Conservation (phyloP, 1,139 yeast species). For the Arxiozyma telluris region DNA sequence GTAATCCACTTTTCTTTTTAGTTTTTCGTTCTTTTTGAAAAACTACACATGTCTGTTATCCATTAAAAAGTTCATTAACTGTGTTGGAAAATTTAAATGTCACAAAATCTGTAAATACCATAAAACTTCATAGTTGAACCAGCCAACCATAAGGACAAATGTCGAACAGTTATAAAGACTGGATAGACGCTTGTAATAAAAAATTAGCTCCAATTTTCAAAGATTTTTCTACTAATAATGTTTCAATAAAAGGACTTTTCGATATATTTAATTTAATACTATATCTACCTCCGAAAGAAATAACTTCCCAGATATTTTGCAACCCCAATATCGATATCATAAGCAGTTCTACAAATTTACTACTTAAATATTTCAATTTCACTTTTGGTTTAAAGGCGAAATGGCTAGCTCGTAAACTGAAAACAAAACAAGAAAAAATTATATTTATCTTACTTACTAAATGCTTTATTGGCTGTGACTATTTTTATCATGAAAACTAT, state of each 20-base stretch:
- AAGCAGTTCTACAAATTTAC: neutral
- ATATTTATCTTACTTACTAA: slow-evolving; percentile 7
- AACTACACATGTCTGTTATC: neutral
- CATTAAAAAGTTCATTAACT: too few relatives aligned
- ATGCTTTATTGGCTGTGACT: slow-evolving; percentile 1
- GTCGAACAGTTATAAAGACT: neutral
- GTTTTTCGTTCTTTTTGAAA: too few relatives aligned
- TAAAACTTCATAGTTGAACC: neutral
- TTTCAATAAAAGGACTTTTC: neutral
- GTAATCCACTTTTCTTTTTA: neutral
- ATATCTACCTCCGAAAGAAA: neutral
- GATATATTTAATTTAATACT: neutral
- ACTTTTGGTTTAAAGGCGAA: neutral
- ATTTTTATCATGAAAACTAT: slow-evolving; percentile 10
- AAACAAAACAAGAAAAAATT: neutral
- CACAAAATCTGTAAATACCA: neutral
- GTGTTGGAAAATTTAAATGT: neutral
- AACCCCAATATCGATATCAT: neutral
- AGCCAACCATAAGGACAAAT: neutral
- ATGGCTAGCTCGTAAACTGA: neutral
- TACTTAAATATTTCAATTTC: neutral
- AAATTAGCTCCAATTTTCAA: neutral
- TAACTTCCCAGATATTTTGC: neutral
- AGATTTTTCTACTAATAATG: neutral
- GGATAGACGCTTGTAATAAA: neutral